A percentile compares a stretch with the other conserved stretches of the same genome.
Evolutionary conservation across 139 green algal genomes (phyloP).

Genomic region (Mesostigma viride): DNA sequence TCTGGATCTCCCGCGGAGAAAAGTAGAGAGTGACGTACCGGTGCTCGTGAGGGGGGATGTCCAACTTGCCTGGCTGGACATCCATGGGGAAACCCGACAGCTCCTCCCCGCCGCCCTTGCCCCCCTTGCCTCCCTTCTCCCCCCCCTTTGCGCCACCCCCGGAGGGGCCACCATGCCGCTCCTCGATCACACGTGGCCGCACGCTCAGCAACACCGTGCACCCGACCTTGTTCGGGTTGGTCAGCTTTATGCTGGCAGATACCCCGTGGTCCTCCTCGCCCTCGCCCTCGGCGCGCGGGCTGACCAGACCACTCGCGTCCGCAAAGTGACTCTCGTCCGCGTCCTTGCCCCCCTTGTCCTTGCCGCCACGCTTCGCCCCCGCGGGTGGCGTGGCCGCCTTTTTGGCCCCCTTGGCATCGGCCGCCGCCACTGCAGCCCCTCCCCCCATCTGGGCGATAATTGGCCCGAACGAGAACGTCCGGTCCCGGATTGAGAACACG

Average conservation of each 20-base stretch:
- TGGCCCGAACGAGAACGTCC: slow-evolving; percentile 62
- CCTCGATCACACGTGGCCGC: too few species aligned
- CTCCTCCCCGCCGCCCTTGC: slow-evolving; percentile 9
- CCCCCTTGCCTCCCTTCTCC: too few species aligned
- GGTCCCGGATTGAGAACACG: slow-evolving; percentile 47
- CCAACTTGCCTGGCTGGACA: slow-evolving; percentile 39
- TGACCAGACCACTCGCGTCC: neutral
- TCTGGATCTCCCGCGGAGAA: slow-evolving; percentile 46
- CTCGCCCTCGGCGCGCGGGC: neutral
- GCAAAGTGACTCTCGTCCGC: neutral
- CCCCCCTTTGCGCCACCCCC: too few species aligned
- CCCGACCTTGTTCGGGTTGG: slow-evolving; percentile 65
- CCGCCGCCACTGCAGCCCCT: neutral
- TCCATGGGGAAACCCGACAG: slow-evolving; percentile 46
- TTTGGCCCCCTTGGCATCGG: neutral
- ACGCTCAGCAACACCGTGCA: slow-evolving; percentile 59
- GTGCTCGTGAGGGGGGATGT: slow-evolving; percentile 40
- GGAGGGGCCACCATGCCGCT: too few species aligned
- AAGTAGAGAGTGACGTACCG: slow-evolving; percentile 45
- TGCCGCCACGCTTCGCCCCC: neutral
- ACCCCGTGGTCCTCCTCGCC: slow-evolving; percentile 21
- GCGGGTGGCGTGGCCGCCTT: neutral
- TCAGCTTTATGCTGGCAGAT: slow-evolving; percentile 60
- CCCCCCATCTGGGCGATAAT: slow-evolving; percentile 46
- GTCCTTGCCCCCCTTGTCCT: too few species aligned